These are phyloP conservation scores for Trametes cinnabarina DNA, from an alignment of 768 basidiomycete species.

Conservation along the genomic window DNA sequence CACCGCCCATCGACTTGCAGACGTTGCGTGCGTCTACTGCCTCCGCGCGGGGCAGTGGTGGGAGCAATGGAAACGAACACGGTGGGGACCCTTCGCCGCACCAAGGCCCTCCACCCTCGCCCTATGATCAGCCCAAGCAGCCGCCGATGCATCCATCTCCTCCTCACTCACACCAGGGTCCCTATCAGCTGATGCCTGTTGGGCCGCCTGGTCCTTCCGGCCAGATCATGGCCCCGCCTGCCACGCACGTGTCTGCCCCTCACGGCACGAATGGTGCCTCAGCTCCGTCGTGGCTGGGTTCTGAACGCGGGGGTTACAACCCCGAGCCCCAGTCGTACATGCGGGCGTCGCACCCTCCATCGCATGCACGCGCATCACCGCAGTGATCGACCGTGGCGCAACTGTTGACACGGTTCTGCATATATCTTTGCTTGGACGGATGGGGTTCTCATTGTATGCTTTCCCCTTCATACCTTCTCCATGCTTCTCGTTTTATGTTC, in stretches of 20 bases:
- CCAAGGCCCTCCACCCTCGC: constrained; percentile 11
- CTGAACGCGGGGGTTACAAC: constrained; percentile 14
- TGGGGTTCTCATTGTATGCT: neutral
- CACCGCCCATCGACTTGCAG: constrained; percentile 65
- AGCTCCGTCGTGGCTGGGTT: constrained; percentile 24
- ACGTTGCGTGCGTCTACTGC: constrained; percentile 60
- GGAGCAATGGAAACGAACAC: constrained; percentile 6
- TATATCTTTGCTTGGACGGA: neutral
- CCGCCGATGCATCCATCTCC: constrained; percentile 14
- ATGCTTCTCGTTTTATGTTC: neutral
- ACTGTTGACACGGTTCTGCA: neutral
- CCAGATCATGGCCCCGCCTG: constrained; percentile 25
- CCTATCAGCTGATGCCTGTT: constrained; percentile 25
- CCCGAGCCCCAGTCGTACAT: constrained; percentile 47
- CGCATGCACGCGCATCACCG: constrained; percentile 38
- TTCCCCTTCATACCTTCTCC: neutral
- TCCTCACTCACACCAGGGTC: constrained; percentile 13
- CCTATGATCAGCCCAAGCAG: constrained; percentile 21
- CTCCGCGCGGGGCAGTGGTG: constrained; percentile 24
- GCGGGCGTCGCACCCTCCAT: constrained; percentile 42
- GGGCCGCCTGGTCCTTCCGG: constrained; percentile 8
- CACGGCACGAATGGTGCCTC: constrained; percentile 17
- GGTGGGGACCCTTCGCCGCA: constrained; percentile 9
- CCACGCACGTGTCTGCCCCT: constrained; percentile 14
- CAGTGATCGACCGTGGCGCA: constrained; percentile 18